A percentile compares a stretch with the other conserved stretches of the same genome.
Conservation (phyloP, 1,284 basidiomycete genomes). For the Microbotryum violaceum region DNA sequence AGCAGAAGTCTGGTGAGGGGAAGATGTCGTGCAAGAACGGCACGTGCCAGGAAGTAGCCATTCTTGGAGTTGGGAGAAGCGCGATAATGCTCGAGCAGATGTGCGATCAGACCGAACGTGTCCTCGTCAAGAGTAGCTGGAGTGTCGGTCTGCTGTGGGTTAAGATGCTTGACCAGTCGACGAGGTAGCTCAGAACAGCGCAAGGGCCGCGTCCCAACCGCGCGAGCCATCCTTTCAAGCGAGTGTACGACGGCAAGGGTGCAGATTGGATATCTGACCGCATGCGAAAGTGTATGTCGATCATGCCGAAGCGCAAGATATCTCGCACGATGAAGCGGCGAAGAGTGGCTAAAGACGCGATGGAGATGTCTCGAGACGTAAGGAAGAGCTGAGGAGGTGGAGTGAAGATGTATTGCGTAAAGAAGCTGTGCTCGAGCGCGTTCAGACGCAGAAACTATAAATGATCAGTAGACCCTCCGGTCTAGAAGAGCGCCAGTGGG, state of each 20-base stretch:
- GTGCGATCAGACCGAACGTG: constrained; percentile 35
- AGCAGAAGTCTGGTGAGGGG: constrained; percentile 64
- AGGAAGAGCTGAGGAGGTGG: constrained; percentile 20
- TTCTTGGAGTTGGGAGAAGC: constrained; percentile 54
- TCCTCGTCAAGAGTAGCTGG: background rate
- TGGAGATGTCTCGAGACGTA: constrained; percentile 16
- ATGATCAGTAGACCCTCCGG: no score
- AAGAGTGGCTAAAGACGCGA: constrained; percentile 40
- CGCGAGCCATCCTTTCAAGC: constrained; percentile 41
- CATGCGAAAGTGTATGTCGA: constrained; percentile 45
- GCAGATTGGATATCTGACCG: constrained; percentile 60
- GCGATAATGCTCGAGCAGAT: constrained; percentile 37
- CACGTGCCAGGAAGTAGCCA: constrained; percentile 69
- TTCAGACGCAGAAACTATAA: no score
- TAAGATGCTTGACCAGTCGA: constrained; percentile 37
- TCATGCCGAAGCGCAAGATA: constrained; percentile 51
- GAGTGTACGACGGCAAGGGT: constrained; percentile 51
- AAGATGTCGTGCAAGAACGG: constrained; percentile 57
- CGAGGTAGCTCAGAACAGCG: constrained; percentile 37
- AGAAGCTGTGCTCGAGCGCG: constrained; percentile 27
- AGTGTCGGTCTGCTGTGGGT: background rate
- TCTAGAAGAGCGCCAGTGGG: no score
- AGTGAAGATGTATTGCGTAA: constrained; percentile 21
- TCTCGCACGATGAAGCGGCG: constrained; percentile 51
- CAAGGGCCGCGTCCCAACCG: constrained; percentile 3